Percentiles rank a stretch among this genome's conserved stretches.
phyloP scores from a whole-genome alignment of 106 monocot genomes.

The Amphibolis antarctica region DNA sequence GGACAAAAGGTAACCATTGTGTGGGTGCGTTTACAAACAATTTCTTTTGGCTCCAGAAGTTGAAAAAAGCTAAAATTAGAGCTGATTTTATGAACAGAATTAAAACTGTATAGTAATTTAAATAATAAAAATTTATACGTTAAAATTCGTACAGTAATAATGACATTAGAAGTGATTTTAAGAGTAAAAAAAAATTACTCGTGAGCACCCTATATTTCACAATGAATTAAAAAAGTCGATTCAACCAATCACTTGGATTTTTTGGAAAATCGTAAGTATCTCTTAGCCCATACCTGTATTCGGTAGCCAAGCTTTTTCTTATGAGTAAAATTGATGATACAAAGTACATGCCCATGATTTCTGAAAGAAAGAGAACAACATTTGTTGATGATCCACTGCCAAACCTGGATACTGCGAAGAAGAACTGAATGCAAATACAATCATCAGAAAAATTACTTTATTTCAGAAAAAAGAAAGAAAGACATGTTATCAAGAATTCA shows the following conservation, averaged over 20 bases:
- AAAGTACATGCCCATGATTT: constrained; percentile 99
- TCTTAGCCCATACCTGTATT: constrained; percentile 58
- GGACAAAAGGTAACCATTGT: background rate
- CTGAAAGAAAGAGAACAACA: constrained; percentile 91
- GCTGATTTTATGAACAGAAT: too few species aligned
- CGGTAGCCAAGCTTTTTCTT: constrained; percentile 87
- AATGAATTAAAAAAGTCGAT: too few species aligned
- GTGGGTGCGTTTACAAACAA: background rate
- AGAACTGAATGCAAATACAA: constrained; percentile 58
- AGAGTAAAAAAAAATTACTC: too few species aligned
- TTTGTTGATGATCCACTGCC: constrained; percentile 90
- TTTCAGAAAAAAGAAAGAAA: background rate
- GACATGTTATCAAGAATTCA: too few species aligned
- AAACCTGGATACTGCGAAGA: constrained; percentile 94
- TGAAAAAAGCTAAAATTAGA: too few species aligned
- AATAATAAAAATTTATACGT: too few species aligned
- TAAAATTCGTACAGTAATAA: too few species aligned
- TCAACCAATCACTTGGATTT: too few species aligned
- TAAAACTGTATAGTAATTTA: too few species aligned
- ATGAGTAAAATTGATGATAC: constrained; percentile 91
- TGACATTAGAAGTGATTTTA: too few species aligned
- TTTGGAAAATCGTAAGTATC: background rate
- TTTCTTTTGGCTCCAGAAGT: too few species aligned
- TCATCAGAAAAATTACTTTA: background rate
- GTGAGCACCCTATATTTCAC: too few species aligned